Conservation (phyloP, 768 basidiomycete genomes). For the Pleurotus citrinopileatus region DNA sequence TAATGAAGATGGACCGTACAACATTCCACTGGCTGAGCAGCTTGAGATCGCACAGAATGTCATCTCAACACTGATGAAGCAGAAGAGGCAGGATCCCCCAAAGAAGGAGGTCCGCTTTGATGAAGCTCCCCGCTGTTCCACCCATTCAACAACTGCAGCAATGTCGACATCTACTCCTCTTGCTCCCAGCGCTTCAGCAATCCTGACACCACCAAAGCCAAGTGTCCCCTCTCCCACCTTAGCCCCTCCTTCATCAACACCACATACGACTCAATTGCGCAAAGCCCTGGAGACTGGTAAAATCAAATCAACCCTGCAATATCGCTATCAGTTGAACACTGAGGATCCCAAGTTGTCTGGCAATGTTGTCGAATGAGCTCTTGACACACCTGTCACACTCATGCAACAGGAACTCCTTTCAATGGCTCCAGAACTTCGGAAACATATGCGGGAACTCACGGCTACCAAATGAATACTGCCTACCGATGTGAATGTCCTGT, state of each 20-base stretch:
- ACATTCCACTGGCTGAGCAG: conserved; percentile 2
- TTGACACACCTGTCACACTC: conserved; percentile 15
- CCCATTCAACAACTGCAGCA: neutral
- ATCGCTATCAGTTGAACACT: conserved; percentile 11
- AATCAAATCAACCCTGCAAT: conserved; percentile 11
- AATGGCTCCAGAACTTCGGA: conserved; percentile 15
- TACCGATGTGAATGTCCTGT: neutral
- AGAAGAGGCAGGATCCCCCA: neutral
- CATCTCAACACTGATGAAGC: conserved; percentile 1
- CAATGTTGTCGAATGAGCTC: conserved; percentile 5
- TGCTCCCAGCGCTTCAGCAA: neutral
- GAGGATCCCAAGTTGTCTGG: conserved; percentile 12
- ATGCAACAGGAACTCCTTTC: conserved; percentile 16
- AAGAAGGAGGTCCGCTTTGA: conserved; percentile 3
- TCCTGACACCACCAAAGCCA: neutral
- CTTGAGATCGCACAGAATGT: conserved; percentile 3
- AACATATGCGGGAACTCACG: conserved; percentile 13
- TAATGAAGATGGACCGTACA: conserved; percentile 1
- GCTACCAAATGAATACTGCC: conserved; percentile 9
- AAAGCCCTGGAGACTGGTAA: conserved; percentile 1
- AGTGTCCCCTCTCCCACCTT: neutral
- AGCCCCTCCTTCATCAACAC: neutral
- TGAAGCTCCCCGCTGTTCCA: neutral
- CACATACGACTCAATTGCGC: neutral
- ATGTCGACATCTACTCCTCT: neutral